These are phyloP conservation scores for Serendipita sp. DNA, from an alignment of 768 basidiomycete genomes.

Conservation along the genomic window DNA sequence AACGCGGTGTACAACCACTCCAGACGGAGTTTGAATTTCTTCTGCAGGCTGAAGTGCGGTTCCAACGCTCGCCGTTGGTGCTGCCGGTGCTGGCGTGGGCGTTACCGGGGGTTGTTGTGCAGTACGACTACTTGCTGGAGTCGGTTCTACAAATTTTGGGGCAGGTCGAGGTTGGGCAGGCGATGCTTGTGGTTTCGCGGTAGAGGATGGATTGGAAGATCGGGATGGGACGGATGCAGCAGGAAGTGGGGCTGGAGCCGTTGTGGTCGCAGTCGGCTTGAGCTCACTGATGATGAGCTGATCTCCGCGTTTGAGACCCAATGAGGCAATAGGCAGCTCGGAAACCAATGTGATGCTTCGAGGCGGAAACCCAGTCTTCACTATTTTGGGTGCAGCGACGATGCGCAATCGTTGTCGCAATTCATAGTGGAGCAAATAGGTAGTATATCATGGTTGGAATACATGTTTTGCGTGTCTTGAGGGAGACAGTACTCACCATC, in stretches of 20 bases:
- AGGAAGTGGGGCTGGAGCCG: background rate
- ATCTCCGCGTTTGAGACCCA: conserved; percentile 66
- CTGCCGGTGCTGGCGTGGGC: conserved; percentile 2
- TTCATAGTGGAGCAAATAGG: too few species aligned
- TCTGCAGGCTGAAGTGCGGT: background rate
- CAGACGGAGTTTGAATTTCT: background rate
- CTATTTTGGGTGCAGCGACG: too few species aligned
- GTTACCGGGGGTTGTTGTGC: conserved; percentile 9
- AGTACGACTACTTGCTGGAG: background rate
- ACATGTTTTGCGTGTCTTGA: background rate
- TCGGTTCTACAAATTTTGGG: conserved; percentile 1
- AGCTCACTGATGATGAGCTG: conserved; percentile 65
- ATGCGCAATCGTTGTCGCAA: too few species aligned
- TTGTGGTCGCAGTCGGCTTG: conserved; percentile 15
- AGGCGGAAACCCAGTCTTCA: conserved; percentile 79
- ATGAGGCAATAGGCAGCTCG: conserved; percentile 55
- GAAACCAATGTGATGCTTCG: conserved; percentile 52
- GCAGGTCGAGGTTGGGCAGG: conserved; percentile 14
- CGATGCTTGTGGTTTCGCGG: conserved; percentile 16
- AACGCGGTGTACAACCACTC: too few species aligned
- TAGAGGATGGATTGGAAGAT: conserved; percentile 8
- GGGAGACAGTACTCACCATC: conserved; percentile 60
- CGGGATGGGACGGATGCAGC: conserved; percentile 10
- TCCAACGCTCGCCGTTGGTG: background rate
- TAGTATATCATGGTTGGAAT: too few species aligned